Evolutionary conservation across 495 filamentous ascomycete species (phyloP).

Genomic region (Penicillium flavigenum): DNA sequence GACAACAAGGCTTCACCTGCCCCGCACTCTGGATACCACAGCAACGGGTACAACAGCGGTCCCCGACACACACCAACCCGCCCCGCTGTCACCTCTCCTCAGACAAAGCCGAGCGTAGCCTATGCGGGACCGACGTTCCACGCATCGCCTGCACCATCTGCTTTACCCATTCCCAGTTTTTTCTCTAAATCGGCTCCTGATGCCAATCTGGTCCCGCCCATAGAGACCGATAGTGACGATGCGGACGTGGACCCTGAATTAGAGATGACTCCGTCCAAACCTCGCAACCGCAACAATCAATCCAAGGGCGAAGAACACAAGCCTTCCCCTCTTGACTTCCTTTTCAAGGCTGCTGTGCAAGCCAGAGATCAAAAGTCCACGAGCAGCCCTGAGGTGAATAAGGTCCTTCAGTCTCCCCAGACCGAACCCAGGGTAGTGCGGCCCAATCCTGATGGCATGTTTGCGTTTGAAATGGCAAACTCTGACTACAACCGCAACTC

Average conservation of each 20-base stretch:
- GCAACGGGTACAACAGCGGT: conserved; percentile 17
- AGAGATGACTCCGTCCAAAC: conserved; percentile 47
- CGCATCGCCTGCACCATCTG: conserved; percentile 86
- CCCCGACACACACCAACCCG: conserved; percentile 36
- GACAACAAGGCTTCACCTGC: conserved; percentile 34
- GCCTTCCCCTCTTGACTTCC: conserved; percentile 79
- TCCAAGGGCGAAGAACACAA: conserved; percentile 40
- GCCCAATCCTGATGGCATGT: conserved; percentile 53
- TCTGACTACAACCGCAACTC: conserved; percentile 37
- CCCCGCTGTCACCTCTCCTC: conserved; percentile 45
- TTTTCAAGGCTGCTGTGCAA: conserved; percentile 82
- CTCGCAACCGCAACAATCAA: conserved; percentile 25
- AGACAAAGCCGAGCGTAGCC: conserved; percentile 50
- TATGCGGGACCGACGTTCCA: conserved; percentile 97
- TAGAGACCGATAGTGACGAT: conserved; percentile 42
- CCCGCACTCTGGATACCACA: conserved; percentile 20
- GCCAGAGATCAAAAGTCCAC: conserved; percentile 47
- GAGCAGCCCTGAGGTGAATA: conserved; percentile 46
- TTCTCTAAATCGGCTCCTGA: conserved; percentile 78
- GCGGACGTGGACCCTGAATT: conserved; percentile 35
- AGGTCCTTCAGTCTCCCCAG: conserved; percentile 37
- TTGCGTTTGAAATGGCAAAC: conserved; percentile 65
- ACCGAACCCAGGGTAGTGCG: conserved; percentile 35
- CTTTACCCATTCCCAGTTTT: conserved; percentile 91
- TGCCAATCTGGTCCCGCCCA: conserved; percentile 37